phyloP scores from a whole-genome alignment of 2,329 filamentous ascomycete species.

The Phialocephala sp. region DNA sequence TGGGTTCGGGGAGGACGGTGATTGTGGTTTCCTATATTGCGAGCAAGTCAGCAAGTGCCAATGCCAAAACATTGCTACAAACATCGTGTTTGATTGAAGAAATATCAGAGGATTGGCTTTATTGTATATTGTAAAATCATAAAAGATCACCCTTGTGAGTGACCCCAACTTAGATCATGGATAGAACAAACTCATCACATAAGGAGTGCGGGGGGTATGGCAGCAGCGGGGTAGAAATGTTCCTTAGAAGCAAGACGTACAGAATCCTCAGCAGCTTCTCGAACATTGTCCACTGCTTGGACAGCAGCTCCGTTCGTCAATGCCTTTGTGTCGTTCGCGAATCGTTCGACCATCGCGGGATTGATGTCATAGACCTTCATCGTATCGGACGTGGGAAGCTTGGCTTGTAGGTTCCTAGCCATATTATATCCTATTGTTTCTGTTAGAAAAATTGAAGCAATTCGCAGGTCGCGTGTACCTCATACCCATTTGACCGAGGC shows the following conservation, averaged over 20 bases:
- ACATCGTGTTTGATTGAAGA: neutral
- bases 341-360: slow-evolving; percentile 57
- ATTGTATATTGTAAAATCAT: slow-evolving; percentile 40
- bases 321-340: slow-evolving; percentile 54
- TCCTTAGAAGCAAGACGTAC: slow-evolving; percentile 56
- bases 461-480: slow-evolving; percentile 28
- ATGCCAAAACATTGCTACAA: no score
- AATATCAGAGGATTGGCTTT: slow-evolving; percentile 43
- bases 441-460: slow-evolving; percentile 29
- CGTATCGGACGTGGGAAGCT: slow-evolving; percentile 66
- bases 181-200: slow-evolving; percentile 40
- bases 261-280: slow-evolving; percentile 69
- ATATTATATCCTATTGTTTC: slow-evolving; percentile 66
- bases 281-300: slow-evolving; percentile 59
- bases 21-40: slow-evolving; percentile 76
- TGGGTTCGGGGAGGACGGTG: slow-evolving; percentile 86
- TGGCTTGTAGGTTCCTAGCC: slow-evolving; percentile 72
- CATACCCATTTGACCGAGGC: slow-evolving; percentile 65
- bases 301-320: slow-evolving; percentile 52
- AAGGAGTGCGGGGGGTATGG: slow-evolving; percentile 28
- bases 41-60: slow-evolving; percentile 5
- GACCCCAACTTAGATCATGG: slow-evolving; percentile 43
- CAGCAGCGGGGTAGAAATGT: slow-evolving; percentile 9
- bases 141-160: slow-evolving; percentile 37
- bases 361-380: slow-evolving; percentile 72